Percentiles rank a stretch among this genome's conserved stretches.
These are phyloP conservation scores for Chytriomyces hyalinus DNA, from an alignment of 192 early-diverging fungal genomes.

Conservation along the genomic window DNA sequence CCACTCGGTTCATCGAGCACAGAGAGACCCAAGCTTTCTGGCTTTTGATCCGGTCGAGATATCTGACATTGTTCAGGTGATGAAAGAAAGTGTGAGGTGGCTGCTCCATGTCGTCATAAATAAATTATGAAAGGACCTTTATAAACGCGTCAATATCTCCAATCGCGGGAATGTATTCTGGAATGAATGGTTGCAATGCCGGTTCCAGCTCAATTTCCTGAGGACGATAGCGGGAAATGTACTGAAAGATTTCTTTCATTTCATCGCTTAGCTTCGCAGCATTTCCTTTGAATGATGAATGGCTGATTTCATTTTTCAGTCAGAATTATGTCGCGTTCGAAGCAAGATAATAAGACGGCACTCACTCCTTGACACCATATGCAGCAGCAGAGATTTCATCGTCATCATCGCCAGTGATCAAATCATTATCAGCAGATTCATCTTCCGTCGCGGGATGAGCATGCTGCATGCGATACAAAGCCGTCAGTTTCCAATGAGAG, in stretches of 20 bases:
- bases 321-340: not conserved
- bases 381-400: slow-evolving; percentile 26
- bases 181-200: slow-evolving; percentile 59
- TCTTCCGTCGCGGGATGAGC: slow-evolving; percentile 33
- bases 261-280: slow-evolving; percentile 42
- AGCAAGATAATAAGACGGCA: not conserved
- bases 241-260: slow-evolving; percentile 58
- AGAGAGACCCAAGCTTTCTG: slow-evolving; percentile 54
- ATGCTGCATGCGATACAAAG: not conserved
- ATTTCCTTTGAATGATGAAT: not conserved
- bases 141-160: slow-evolving; percentile 73
- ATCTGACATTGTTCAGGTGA: slow-evolving; percentile 40
- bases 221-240: slow-evolving; percentile 57
- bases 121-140: slow-evolving; percentile 42
- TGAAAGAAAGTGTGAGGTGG: not conserved
- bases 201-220: slow-evolving; percentile 61
- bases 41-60: slow-evolving; percentile 50
- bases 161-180: slow-evolving; percentile 66
- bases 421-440: slow-evolving; percentile 45
- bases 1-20: slow-evolving; percentile 59
- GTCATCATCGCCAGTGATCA: slow-evolving; percentile 31
- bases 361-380: slow-evolving; percentile 16
- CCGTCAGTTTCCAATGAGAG: not conserved
- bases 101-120: not conserved
- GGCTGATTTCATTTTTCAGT: not conserved